These are phyloP conservation scores for Epichloe coenophiala DNA, from an alignment of 2,329 filamentous ascomycete genomes.

Conservation along the genomic window DNA sequence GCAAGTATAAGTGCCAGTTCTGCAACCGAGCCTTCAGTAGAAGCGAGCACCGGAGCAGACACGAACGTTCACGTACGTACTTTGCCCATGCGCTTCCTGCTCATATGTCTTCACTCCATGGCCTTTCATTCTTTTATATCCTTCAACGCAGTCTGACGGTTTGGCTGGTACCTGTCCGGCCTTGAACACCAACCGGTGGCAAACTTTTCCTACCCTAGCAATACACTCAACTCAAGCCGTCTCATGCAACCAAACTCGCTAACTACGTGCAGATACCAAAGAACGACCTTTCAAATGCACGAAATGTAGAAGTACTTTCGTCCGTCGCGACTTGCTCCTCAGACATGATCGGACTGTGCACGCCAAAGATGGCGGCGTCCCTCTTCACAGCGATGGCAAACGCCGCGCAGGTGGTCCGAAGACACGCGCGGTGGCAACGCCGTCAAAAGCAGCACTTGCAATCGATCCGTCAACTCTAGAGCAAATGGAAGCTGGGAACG, in stretches of 20 bases:
- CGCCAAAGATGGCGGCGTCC: constrained; percentile 91
- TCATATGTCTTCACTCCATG: neutral
- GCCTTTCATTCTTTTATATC: too few species aligned
- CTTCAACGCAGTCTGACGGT: neutral
- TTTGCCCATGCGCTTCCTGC: neutral
- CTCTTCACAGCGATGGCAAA: constrained; percentile 88
- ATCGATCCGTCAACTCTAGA: constrained; percentile 79
- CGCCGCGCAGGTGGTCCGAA: constrained; percentile 61
- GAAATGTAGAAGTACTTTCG: constrained; percentile 97
- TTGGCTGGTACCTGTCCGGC: neutral
- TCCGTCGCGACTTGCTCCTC: constrained; percentile 88
- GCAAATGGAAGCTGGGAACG: constrained; percentile 82
- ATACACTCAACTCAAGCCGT: constrained; percentile 3
- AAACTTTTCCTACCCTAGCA: constrained; percentile 1
- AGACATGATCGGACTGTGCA: constrained; percentile 97
- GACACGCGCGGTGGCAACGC: constrained; percentile 45
- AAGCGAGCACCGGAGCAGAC: constrained; percentile 91
- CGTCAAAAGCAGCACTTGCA: constrained; percentile 63
- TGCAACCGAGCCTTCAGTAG: constrained; percentile 95
- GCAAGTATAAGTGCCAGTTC: constrained; percentile 99
- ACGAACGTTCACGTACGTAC: constrained; percentile 93
- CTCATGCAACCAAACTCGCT: constrained; percentile 2
- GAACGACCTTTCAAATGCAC: constrained; percentile 97
- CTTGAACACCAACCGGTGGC: neutral
- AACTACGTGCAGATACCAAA: constrained; percentile 64